phyloP scores from a whole-genome alignment of 1,284 basidiomycete genomes.

The Athelia psychrophila region DNA sequence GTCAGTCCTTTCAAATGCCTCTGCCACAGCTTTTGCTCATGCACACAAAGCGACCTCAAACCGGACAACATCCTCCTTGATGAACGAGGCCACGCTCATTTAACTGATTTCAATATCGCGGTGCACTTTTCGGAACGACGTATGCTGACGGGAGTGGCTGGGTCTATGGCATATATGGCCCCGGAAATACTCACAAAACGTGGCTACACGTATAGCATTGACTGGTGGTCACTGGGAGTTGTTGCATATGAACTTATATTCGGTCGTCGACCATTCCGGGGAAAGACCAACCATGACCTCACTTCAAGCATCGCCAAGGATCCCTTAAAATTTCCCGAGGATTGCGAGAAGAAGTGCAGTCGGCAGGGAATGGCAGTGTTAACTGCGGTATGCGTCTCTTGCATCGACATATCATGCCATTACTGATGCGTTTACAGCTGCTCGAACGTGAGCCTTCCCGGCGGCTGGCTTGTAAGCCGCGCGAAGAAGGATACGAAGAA shows the following conservation, averaged over 20 bases:
- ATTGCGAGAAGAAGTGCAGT: slow-evolving; percentile 70
- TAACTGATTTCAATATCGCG: slow-evolving; percentile 99
- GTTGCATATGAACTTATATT: slow-evolving; percentile 92
- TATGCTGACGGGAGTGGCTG: slow-evolving; percentile 91
- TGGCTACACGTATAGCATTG: slow-evolving; percentile 88
- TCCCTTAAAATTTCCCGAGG: slow-evolving; percentile 72
- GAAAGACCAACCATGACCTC: slow-evolving; percentile 86
- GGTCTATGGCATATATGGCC: slow-evolving; percentile 99
- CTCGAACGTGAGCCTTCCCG: slow-evolving; percentile 83
- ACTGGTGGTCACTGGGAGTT: slow-evolving; percentile 97
- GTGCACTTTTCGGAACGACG: slow-evolving; percentile 90
- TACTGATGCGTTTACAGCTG: slow-evolving; percentile 45
- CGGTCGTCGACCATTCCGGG: slow-evolving; percentile 88
- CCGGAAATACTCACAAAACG: slow-evolving; percentile 87
- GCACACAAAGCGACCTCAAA: slow-evolving; percentile 79
- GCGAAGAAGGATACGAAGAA: slow-evolving; percentile 78
- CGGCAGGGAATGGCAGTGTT: slow-evolving; percentile 63
- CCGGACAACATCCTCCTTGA: slow-evolving; percentile 98
- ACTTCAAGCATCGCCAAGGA: slow-evolving; percentile 87
- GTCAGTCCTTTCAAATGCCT: slow-evolving; percentile 41
- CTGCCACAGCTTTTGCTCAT: slow-evolving; percentile 12
- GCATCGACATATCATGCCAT: slow-evolving; percentile 3
- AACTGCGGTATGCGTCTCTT: slow-evolving; percentile 52
- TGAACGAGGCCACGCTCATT: slow-evolving; percentile 92
- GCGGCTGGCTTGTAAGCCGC: slow-evolving; percentile 79